Conservation (phyloP, 495 filamentous ascomycete species). For the Aspergillus leporis region DNA sequence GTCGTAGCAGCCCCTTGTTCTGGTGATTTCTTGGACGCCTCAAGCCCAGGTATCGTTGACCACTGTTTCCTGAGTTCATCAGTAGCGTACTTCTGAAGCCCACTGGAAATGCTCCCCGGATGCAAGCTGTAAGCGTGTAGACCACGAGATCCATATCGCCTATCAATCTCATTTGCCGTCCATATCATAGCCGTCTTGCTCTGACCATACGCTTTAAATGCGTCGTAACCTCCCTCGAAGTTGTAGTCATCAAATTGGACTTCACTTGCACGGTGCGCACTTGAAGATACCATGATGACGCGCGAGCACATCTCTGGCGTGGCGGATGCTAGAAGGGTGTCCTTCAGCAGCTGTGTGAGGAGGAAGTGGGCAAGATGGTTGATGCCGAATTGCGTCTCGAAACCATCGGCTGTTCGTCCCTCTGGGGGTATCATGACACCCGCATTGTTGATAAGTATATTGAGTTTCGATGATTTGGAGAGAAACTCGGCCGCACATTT, state of each 20-base stretch:
- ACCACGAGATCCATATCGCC: constrained; percentile 35
- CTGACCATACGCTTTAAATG: constrained; percentile 36
- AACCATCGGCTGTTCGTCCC: constrained; percentile 43
- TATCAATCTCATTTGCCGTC: constrained; percentile 45
- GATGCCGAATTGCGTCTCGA: constrained; percentile 52
- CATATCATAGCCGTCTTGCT: constrained; percentile 45
- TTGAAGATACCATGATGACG: constrained; percentile 42
- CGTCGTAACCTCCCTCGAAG: constrained; percentile 38
- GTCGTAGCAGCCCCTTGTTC: too few species aligned
- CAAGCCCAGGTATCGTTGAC: too few species aligned
- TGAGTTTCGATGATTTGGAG: constrained; percentile 22
- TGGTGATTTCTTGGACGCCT: too few species aligned
- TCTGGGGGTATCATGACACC: constrained; percentile 33
- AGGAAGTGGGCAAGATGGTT: constrained; percentile 57
- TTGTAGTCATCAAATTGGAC: constrained; percentile 34
- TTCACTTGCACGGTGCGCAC: constrained; percentile 31
- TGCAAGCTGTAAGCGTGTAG: constrained; percentile 40
- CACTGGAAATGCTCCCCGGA: constrained; percentile 27
- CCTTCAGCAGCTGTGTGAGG: constrained; percentile 48
- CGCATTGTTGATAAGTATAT: constrained; percentile 38
- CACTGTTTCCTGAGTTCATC: too few species aligned
- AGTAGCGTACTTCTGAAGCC: too few species aligned
- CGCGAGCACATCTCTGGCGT: constrained; percentile 41
- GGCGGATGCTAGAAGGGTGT: constrained; percentile 38
- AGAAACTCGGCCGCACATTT: constrained; percentile 39